These are phyloP conservation scores for Aspergillus heteromorphus DNA, from an alignment of 495 filamentous ascomycete species.

Conservation along the genomic window DNA sequence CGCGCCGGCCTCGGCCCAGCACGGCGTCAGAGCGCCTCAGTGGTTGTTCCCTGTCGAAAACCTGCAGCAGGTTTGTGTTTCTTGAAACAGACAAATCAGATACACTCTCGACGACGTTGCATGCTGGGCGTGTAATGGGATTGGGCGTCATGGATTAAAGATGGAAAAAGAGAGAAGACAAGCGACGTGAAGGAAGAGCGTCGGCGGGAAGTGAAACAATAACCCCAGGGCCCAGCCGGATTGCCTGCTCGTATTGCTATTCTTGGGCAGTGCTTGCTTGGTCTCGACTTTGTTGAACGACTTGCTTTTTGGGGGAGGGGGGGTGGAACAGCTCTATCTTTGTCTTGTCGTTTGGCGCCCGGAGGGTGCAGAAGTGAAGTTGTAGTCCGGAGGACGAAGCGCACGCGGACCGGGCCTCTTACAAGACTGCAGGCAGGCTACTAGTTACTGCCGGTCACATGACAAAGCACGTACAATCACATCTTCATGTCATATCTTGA, in stretches of 20 bases:
- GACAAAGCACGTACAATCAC: neutral
- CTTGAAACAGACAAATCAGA: slow-evolving; percentile 13
- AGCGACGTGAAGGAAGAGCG: neutral
- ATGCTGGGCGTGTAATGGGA: neutral
- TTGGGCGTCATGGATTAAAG: neutral
- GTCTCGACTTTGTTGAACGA: neutral
- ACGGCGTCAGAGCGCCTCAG: slow-evolving; percentile 22
- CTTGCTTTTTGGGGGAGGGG: neutral
- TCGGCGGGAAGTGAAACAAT: neutral
- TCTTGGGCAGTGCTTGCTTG: neutral
- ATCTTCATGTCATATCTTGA: slow-evolving; percentile 1
- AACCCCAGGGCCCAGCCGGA: neutral
- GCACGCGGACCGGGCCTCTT: neutral
- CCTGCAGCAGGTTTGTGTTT: slow-evolving; percentile 11
- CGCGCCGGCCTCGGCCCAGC: slow-evolving; percentile 21
- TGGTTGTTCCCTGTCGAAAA: slow-evolving; percentile 14
- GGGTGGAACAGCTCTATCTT: neutral
- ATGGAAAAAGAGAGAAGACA: neutral
- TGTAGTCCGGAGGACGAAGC: neutral
- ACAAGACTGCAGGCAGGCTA: neutral
- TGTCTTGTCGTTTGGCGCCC: neutral
- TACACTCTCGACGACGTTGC: neutral
- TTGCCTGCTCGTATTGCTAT: neutral
- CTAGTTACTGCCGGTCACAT: neutral
- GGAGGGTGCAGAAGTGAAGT: too few relatives aligned